These are phyloP conservation scores for Magnusiomyces tetraspermus DNA, from an alignment of 1,139 yeast species.

Conservation along the genomic window DNA sequence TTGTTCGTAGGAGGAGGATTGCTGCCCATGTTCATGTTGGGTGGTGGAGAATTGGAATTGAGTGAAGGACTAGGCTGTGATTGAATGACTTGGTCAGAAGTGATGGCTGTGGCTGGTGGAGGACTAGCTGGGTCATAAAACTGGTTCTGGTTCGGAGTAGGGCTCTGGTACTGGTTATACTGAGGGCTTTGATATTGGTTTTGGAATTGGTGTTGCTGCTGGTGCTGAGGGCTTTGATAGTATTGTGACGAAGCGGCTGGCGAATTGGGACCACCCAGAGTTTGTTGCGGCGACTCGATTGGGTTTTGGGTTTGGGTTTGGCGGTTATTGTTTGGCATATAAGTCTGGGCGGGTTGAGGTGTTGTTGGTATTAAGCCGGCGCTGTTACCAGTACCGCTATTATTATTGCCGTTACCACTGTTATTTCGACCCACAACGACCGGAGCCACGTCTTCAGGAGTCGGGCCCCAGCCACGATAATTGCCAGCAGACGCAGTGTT, in stretches of 20 bases:
- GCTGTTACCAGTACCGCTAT: not conserved
- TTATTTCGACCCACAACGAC: no score
- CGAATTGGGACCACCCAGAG: no score
- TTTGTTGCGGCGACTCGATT: no score
- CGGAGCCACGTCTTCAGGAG: constrained; percentile 10
- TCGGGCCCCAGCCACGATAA: constrained; percentile 16
- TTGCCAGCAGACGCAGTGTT: constrained; percentile 5
- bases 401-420: not conserved
- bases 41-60: not conserved
- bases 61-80: not conserved
- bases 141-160: no score
- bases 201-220: not conserved
- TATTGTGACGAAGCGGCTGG: not conserved
- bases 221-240: not conserved
- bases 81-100: not conserved
- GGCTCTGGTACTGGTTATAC: not conserved
- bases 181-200: not conserved
- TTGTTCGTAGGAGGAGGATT: not conserved
- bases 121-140: not conserved
- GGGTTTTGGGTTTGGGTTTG: no score
- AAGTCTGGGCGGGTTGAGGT: no score
- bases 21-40: not conserved
- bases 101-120: not conserved
- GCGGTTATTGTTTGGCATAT: no score
- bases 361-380: no score